Percentiles rank a stretch among this genome's conserved stretches.
phyloP scores from a whole-genome alignment of 1,139 yeast species.

The Pneumocystis wakefieldiae region DNA sequence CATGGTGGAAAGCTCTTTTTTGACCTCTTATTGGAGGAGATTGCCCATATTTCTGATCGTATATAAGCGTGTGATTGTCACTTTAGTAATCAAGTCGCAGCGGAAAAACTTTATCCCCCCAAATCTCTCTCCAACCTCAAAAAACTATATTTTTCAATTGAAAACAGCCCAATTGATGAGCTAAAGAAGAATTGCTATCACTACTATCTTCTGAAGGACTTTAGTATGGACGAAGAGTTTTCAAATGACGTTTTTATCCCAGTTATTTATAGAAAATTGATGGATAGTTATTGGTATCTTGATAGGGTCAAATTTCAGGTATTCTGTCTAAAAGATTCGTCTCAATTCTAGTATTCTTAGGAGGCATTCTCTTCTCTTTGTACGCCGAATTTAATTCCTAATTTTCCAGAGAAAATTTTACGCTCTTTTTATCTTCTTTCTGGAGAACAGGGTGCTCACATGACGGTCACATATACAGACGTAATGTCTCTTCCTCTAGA shows the following conservation, averaged over 20 bases:
- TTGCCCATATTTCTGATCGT: background rate
- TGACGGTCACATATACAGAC: background rate
- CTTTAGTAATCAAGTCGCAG: background rate
- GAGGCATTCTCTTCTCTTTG: background rate
- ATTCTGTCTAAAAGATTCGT: background rate
- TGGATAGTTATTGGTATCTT: conserved; percentile 1
- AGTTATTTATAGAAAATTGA: background rate
- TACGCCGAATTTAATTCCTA: background rate
- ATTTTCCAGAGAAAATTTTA: conserved; percentile 1
- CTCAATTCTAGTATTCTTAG: background rate
- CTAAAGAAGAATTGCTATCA: background rate
- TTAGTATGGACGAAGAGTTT: background rate
- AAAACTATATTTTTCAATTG: background rate
- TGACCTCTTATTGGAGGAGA: background rate
- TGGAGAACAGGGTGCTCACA: background rate
- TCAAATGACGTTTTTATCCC: background rate
- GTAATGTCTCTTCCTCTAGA: background rate
- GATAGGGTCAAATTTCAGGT: background rate
- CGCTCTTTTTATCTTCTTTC: background rate
- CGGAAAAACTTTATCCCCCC: background rate
- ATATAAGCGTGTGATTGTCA: background rate
- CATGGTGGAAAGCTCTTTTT: background rate
- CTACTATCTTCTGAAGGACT: background rate
- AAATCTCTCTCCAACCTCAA: background rate
- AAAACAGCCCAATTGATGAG: background rate